A percentile compares a stretch with the other conserved stretches of the same genome.
These are phyloP conservation scores for Fomitopsis serialis DNA, from an alignment of 768 basidiomycete species.

Conservation along the genomic window DNA sequence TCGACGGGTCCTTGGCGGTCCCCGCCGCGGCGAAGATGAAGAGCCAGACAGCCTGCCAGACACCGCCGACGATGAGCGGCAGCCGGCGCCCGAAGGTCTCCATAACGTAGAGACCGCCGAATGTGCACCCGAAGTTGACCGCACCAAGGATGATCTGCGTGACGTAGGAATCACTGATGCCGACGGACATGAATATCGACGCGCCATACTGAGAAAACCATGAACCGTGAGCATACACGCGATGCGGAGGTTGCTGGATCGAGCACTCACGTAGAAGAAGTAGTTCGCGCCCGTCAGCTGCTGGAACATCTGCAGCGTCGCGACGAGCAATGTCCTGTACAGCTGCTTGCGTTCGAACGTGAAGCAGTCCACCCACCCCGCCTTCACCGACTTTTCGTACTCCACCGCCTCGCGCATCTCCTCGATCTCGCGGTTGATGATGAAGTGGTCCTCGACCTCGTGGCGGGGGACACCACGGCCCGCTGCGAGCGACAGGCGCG, in stretches of 20 bases:
- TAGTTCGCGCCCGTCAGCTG: conserved; percentile 71
- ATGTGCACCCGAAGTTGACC: conserved; percentile 69
- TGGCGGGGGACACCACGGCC: conserved; percentile 40
- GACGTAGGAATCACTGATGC: conserved; percentile 59
- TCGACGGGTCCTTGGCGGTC: conserved; percentile 50
- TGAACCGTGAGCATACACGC: neutral
- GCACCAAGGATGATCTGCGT: conserved; percentile 74
- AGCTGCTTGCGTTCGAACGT: conserved; percentile 45
- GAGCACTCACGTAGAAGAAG: conserved; percentile 48
- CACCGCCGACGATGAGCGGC: conserved; percentile 62
- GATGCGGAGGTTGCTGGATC: neutral
- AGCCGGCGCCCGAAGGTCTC: conserved; percentile 62
- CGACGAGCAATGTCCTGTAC: conserved; percentile 60
- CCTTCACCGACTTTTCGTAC: conserved; percentile 38
- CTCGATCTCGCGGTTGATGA: conserved; percentile 40
- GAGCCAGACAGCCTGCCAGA: conserved; percentile 69
- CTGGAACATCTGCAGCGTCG: conserved; percentile 64
- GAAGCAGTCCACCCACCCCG: conserved; percentile 72
- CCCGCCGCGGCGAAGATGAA: conserved; percentile 72
- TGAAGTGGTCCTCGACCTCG: conserved; percentile 35
- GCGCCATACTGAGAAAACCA: conserved; percentile 34
- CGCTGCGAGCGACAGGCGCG: conserved; percentile 41
- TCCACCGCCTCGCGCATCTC: conserved; percentile 52
- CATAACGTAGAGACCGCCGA: conserved; percentile 70
- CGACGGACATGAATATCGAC: conserved; percentile 62